phyloP scores from a whole-genome alignment of 2,329 filamentous ascomycete genomes.

The Cercospora citrullina region DNA sequence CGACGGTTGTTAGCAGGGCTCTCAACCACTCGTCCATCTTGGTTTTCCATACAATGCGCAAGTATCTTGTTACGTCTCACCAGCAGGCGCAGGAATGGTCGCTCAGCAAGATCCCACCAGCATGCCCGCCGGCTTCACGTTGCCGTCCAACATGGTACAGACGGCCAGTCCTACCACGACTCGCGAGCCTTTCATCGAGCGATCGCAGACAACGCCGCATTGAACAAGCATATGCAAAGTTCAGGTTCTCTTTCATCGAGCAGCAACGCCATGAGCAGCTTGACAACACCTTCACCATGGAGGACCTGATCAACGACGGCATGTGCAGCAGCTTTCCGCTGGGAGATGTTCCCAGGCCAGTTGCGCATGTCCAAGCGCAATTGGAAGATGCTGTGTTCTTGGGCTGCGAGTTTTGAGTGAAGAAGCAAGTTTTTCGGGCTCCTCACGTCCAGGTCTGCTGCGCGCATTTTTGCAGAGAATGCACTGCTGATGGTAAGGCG shows the following conservation, averaged over 20 bases:
- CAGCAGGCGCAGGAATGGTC: not conserved
- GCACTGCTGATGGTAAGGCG: too few relatives aligned
- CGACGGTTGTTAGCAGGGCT: not conserved
- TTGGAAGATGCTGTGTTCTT: not conserved
- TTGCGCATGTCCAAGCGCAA: not conserved
- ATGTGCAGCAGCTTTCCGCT: slow-evolving; percentile 1
- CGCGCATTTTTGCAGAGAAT: too few relatives aligned
- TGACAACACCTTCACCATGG: slow-evolving; percentile 1
- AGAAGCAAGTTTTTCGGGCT: not conserved
- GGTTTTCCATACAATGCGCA: not conserved
- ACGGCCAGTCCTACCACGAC: not conserved
- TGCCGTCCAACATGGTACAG: not conserved
- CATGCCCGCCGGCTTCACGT: not conserved
- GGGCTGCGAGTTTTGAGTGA: not conserved
- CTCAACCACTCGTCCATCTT: not conserved
- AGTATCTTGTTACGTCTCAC: not conserved
- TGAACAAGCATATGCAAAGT: not conserved
- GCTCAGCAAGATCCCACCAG: slow-evolving; percentile 8
- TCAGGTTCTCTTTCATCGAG: not conserved
- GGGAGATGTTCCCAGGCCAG: not conserved
- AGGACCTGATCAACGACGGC: slow-evolving; percentile 2
- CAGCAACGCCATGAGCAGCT: not conserved
- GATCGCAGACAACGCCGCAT: not conserved
- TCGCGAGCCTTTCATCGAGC: slow-evolving; percentile 1
- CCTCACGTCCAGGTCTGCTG: too few relatives aligned